These are phyloP conservation scores for Lippia alba DNA, from an alignment of 305 asterid species.

Conservation along the genomic window DNA sequence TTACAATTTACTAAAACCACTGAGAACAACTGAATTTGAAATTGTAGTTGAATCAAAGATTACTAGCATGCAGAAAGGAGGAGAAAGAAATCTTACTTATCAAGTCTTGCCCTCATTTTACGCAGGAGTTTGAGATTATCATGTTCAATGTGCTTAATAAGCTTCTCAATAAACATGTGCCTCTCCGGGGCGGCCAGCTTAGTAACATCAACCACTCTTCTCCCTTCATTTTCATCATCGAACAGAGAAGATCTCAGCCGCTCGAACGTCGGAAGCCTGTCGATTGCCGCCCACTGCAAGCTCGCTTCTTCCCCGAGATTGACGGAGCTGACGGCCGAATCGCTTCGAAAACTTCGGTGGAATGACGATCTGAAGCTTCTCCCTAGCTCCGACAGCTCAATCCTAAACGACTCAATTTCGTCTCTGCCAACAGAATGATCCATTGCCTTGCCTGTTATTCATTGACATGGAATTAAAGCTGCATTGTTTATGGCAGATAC, in stretches of 20 bases:
- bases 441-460: constrained; percentile 34
- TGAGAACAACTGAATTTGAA: not conserved
- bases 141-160: constrained; percentile 73
- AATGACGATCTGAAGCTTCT: no score
- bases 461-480: not conserved
- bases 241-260: constrained; percentile 67
- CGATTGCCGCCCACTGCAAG: constrained; percentile 66
- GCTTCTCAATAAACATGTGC: constrained; percentile 73
- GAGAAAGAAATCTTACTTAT: constrained; percentile 48
- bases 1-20: not conserved
- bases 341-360: constrained; percentile 53
- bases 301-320: constrained; percentile 51
- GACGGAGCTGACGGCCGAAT: constrained; percentile 46
- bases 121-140: constrained; percentile 80
- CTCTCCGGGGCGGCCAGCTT: constrained; percentile 70
- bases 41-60: not conserved
- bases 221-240: constrained; percentile 50
- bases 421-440: constrained; percentile 57
- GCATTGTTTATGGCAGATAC: constrained; percentile 18
- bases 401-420: constrained; percentile 56
- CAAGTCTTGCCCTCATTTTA: constrained; percentile 71
- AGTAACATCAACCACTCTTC: constrained; percentile 70
- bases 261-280: constrained; percentile 66
- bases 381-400: constrained; percentile 54
- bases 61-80: not conserved